Conservation (phyloP, 1,284 basidiomycete genomes). For the Schizopora paradoxa region DNA sequence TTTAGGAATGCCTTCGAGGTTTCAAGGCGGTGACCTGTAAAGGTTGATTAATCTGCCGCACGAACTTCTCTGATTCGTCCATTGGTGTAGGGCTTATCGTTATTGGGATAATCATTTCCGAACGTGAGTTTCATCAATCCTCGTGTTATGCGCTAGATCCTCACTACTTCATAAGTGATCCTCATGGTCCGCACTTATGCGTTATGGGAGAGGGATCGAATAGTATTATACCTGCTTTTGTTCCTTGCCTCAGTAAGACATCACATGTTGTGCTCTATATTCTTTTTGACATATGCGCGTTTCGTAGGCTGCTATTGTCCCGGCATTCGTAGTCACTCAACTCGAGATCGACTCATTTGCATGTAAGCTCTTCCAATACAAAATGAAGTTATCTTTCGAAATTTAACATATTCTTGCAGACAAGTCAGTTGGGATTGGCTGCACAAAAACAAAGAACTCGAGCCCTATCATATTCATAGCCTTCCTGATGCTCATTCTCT, state of each 20-base stretch:
- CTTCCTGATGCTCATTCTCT: slow-evolving; percentile 35
- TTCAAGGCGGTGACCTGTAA: slow-evolving; percentile 13
- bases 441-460: slow-evolving; percentile 17
- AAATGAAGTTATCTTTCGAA: not conserved
- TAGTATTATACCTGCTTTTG: slow-evolving; percentile 7
- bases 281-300: slow-evolving; percentile 38
- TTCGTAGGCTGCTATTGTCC: slow-evolving; percentile 28
- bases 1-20: slow-evolving; percentile 13
- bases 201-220: slow-evolving; percentile 10
- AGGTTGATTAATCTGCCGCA: not conserved
- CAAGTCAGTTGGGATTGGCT: slow-evolving; percentile 2
- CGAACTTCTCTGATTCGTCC: not conserved
- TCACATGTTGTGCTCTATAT: slow-evolving; percentile 19
- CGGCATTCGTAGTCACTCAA: slow-evolving; percentile 30
- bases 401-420: slow-evolving; percentile 1
- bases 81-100: slow-evolving; percentile 12
- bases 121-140: slow-evolving; percentile 3
- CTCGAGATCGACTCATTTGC: slow-evolving; percentile 31
- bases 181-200: slow-evolving; percentile 16
- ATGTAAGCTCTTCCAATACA: slow-evolving; percentile 25
- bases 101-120: slow-evolving; percentile 12
- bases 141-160: not conserved
- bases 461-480: slow-evolving; percentile 34
- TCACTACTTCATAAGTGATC: slow-evolving; percentile 8
- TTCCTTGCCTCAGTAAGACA: slow-evolving; percentile 7